Evolutionary conservation across 805 yeast genomes (phyloP), one percentile per base, ranked within the genome.

Genomic region (Hanseniaspora lachancei): DNA sequence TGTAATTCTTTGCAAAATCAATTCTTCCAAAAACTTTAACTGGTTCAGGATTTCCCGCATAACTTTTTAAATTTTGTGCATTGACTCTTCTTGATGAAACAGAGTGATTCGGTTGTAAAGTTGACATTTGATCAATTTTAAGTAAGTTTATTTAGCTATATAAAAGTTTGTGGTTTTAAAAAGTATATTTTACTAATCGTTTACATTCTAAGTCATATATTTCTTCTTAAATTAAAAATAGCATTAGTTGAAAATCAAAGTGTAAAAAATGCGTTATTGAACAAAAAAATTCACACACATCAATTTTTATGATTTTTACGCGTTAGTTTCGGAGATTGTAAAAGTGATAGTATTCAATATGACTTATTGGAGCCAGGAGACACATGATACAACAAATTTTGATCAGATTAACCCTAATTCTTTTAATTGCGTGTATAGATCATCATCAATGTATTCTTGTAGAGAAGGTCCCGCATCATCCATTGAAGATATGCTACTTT

Each of bases 361-460:
- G 35, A 2, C 23, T 21, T 40, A 12, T 10, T 40, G 21, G 2
- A 27, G 29, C 29, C 29, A 27, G 5, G 6, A 16, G 12, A 40
- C n/a, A 6, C 8, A 13, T 43, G 21, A n/a, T 20, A 5, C 7
- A 40, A 40, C 27, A 21, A 21, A 5, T 13, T 18, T 20, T 16
- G 8, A 8, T 16, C 36, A 55, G 21, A 55, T 20, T 20, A 55
- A n/a, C 5, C 46, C 32, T 21, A 50, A 27, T 24, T 49, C 50
- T 29, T 55, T 55, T 5, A 88, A 67, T 59, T 77, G 77, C 8
- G 72, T 71, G 60, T 74, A 78, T 20, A 86, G 68, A 1, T 77
- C 83, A 1, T 70, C 68, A 53, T 84, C 95, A 29, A 89, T 76
- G 63, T 82, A 87, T 60, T 80, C 80, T 49, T 76, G 74, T 49